Conservation (phyloP, 495 filamentous ascomycete genomes). For the Penicillium egyptiacum region DNA sequence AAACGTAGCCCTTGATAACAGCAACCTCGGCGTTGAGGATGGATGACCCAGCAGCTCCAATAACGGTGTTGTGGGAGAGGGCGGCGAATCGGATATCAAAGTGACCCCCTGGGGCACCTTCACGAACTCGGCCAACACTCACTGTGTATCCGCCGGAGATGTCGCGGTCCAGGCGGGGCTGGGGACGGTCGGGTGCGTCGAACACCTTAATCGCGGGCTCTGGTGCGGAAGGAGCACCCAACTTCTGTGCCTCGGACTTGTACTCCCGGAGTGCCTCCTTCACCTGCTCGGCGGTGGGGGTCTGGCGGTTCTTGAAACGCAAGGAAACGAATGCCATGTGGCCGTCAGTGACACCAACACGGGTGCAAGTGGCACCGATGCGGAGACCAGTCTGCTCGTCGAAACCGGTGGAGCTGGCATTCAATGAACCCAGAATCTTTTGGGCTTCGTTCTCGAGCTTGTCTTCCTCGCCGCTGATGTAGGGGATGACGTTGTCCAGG, state of each 20-base stretch:
- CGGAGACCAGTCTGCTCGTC: slow-evolving; percentile 60
- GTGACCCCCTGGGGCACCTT: slow-evolving; percentile 68
- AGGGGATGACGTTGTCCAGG: slow-evolving; percentile 83
- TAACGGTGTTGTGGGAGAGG: slow-evolving; percentile 85
- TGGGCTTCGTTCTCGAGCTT: slow-evolving; percentile 83
- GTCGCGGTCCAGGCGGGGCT: slow-evolving; percentile 80
- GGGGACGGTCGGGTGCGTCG: slow-evolving; percentile 76
- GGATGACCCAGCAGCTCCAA: slow-evolving; percentile 91
- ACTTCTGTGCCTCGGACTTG: slow-evolving; percentile 67
- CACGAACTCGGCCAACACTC: slow-evolving; percentile 73
- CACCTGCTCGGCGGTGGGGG: slow-evolving; percentile 63
- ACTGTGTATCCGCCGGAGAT: slow-evolving; percentile 75
- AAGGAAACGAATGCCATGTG: slow-evolving; percentile 82
- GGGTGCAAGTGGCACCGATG: slow-evolving; percentile 78
- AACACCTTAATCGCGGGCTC: slow-evolving; percentile 71
- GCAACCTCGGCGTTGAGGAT: slow-evolving; percentile 94
- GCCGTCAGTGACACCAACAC: slow-evolving; percentile 80
- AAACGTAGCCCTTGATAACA: slow-evolving; percentile 82
- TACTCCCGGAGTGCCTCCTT: slow-evolving; percentile 69
- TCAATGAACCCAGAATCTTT: slow-evolving; percentile 77
- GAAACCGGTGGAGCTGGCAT: slow-evolving; percentile 63
- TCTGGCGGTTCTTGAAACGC: slow-evolving; percentile 59
- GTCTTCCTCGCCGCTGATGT: slow-evolving; percentile 84
- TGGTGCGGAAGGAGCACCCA: slow-evolving; percentile 78
- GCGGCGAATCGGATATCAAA: slow-evolving; percentile 84